Evolutionary conservation across 768 basidiomycete genomes (phyloP), one percentile per base, ranked within the genome.

Genomic region (Xanthoconium purpureum): DNA sequence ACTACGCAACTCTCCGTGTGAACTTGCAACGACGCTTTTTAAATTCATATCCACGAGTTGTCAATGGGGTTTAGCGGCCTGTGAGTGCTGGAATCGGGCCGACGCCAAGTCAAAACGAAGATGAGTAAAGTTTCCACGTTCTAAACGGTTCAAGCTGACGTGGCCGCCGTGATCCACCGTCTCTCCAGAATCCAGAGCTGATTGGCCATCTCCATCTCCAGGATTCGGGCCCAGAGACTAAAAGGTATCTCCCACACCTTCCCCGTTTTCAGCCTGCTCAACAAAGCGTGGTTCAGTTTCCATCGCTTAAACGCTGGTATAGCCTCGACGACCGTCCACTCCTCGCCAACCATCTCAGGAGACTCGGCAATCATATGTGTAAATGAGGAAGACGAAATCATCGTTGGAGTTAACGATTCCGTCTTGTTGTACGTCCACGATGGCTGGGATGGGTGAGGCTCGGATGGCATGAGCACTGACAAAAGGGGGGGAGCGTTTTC

Each of bases 361-460:
- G 68, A 61, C 63, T 89, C 88, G 0, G 80, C 70, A 50, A 92
- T 84, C 47, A 85, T 72, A 65, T 91, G 87, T 2, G 89, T 86
- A 62, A 87, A 77, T 8, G 70, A 63, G 12, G 73, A 60, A 20
- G 72, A 61, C 0, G 66, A 63, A 4, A 80, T 74, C 51, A 85
- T 74, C 13, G 73, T 65, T 2, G 77, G 64, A 0, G 78, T 71
- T 36, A 90, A 69, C 32, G 76, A 71, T 70, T 97, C 94, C 0
- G 89, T 88, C 75, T 94, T 96, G 73, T 91, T 83, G 73, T 94
- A 96, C 37, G 72, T 76, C 87, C 90, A 92, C 32, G 63, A 52
- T 12, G 47, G 40, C 0, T 28, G 37, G 13, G 58, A 44, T 35
- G 50, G 50, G 47, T 57, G 47, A 24, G 64, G 49, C 38, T 61